Evolutionary conservation across 129 eudicot species (phyloP), one percentile per base, ranked within the genome.

Genomic region (Deinandra increscens): DNA sequence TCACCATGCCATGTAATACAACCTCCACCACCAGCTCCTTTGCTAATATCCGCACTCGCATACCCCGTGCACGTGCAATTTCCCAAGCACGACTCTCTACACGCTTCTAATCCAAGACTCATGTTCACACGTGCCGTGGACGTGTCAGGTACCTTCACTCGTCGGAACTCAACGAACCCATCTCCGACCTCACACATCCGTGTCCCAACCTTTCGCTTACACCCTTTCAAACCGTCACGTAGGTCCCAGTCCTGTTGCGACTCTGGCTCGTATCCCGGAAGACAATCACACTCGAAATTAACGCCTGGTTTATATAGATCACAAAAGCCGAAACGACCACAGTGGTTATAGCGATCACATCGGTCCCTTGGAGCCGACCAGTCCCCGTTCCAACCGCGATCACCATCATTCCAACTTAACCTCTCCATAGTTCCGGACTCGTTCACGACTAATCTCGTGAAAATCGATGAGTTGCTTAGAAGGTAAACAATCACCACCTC

Each of bases 11-110:
- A 79, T 0, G 67, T 69, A 26, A 87, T 56, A 60, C 93, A 87
- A 18, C 93, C 89, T 39, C 74, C 58, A 1, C 63, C 84, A 0
- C 68, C 50, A 0, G 53, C 86, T 0, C 62, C 83, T 6, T 29
- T 66, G 20, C 54, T 78, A 33, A 69, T 15, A 78, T 81, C 74
- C 6, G 71, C 85, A 38, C 45, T 14, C 0, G 84, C 77, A 38
- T 79, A 87, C 34, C 77, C 94, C 64, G 71, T 12, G 73, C 94
- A 87, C 31, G 80, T 76, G 71, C 94, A 87, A 81, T 87, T 71
- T 43, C 46, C 51, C 75, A 71, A 19, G 69, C 95, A 84, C 74
- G 26, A 17, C 15, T 53, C 73, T 41, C 65, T 61, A 22, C 95
- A 84, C 60, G 78, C 85, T 65, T 77, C 36, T 29, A 70, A 19